Percentiles rank a stretch among this genome's conserved stretches.
phyloP scores from a whole-genome alignment of 1,284 basidiomycete species.

The Moesziomyces antarcticus region DNA sequence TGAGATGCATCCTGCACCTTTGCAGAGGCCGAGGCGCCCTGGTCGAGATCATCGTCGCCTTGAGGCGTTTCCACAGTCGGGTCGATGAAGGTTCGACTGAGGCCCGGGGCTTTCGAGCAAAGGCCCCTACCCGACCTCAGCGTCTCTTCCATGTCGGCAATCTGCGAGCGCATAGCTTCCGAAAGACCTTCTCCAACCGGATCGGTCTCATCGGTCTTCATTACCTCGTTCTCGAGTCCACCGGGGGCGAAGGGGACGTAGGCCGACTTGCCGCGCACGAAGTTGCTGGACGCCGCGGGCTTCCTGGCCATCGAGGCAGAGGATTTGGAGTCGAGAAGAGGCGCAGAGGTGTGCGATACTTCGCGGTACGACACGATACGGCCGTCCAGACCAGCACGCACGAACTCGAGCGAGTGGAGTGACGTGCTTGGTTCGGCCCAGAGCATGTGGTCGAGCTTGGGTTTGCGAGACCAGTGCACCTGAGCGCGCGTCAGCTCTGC shows the following conservation, averaged over 20 bases:
- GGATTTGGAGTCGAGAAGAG: slow-evolving; percentile 43
- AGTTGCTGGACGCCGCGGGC: slow-evolving; percentile 78
- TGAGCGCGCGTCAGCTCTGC: slow-evolving; percentile 32
- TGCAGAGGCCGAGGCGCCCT: neutral
- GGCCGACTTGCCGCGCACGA: slow-evolving; percentile 91
- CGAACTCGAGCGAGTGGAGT: slow-evolving; percentile 56
- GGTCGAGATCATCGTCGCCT: slow-evolving; percentile 65
- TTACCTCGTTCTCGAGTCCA: slow-evolving; percentile 50
- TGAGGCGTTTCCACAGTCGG: slow-evolving; percentile 68
- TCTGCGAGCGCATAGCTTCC: slow-evolving; percentile 27
- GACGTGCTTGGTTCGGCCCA: slow-evolving; percentile 51
- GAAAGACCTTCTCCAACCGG: slow-evolving; percentile 15
- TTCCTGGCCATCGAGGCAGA: slow-evolving; percentile 82
- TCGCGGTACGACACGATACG: slow-evolving; percentile 58
- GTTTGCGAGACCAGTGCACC: slow-evolving; percentile 45
- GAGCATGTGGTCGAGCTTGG: slow-evolving; percentile 51
- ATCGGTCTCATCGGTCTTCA: slow-evolving; percentile 24
- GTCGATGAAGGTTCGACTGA: slow-evolving; percentile 35
- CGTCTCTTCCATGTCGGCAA: slow-evolving; percentile 46
- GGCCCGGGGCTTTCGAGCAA: slow-evolving; percentile 35
- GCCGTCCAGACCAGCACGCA: slow-evolving; percentile 65
- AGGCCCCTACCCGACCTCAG: slow-evolving; percentile 40
- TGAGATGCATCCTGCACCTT: slow-evolving; percentile 43
- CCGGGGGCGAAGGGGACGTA: slow-evolving; percentile 75
- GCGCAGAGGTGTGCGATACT: slow-evolving; percentile 34